Evolutionary conservation across 257 asterid species (phyloP).

Genomic region (Jaltomata sinuosa): DNA sequence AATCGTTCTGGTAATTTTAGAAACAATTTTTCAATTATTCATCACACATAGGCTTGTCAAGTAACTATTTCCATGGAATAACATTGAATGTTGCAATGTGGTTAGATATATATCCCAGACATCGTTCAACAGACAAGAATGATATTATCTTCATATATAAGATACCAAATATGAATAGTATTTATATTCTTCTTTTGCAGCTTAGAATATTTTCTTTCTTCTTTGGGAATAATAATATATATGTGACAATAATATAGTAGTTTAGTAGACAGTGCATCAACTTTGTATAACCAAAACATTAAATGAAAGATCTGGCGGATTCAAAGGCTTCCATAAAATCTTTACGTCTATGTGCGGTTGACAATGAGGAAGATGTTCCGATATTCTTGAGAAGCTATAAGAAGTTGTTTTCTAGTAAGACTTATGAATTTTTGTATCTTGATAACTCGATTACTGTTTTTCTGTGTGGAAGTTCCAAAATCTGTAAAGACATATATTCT

Average conservation of each 20-base stretch:
- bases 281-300: neutral
- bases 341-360: neutral
- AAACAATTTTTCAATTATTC: neutral
- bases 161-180: neutral
- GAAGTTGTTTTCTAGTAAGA: neutral
- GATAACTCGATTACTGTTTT: neutral
- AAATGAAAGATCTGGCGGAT: neutral
- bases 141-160: neutral
- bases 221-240: neutral
- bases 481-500: neutral
- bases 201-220: neutral
- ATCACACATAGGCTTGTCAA: neutral
- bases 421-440: neutral
- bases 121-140: neutral
- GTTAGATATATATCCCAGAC: neutral
- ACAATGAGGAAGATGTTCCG: neutral
- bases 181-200: neutral
- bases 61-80: neutral
- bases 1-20: neutral
- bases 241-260: neutral
- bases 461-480: neutral
- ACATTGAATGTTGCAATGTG: neutral
- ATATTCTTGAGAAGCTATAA: neutral
- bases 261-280: neutral
- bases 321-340: neutral